These are phyloP conservation scores for Quillaja saponaria DNA, from an alignment of 306 rosid species.

Conservation along the genomic window DNA sequence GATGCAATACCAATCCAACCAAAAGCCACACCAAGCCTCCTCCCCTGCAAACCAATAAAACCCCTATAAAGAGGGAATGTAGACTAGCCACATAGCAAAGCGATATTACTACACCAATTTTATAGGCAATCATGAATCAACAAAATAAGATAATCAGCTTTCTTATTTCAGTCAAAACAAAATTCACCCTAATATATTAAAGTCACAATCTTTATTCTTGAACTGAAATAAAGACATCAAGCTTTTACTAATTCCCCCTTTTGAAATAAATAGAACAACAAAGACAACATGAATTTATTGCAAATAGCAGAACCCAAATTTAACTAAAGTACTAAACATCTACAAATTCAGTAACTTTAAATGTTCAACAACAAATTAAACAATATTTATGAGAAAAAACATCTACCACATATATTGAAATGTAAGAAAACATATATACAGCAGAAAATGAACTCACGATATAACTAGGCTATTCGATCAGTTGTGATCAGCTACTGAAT, in stretches of 20 bases:
- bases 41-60: constrained; percentile 29
- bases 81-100: background rate
- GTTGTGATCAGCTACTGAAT: constrained; percentile 40
- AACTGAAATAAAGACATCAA: constrained; percentile 5
- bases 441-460: constrained; percentile 31
- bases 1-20: constrained; percentile 44
- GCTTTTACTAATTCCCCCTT: constrained; percentile 18
- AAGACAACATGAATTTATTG: too few relatives aligned
- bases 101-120: constrained; percentile 1
- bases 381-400: constrained; percentile 9
- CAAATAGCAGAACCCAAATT: constrained; percentile 23
- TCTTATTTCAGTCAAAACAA: constrained; percentile 26
- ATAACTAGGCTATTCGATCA: constrained; percentile 34
- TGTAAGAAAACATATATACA: background rate
- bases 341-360: constrained; percentile 24
- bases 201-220: constrained; percentile 22
- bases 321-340: constrained; percentile 10
- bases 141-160: background rate
- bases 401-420: constrained; percentile 8
- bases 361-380: constrained; percentile 11
- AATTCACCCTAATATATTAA: background rate
- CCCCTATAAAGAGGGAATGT: constrained; percentile 2
- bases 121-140: constrained; percentile 8
- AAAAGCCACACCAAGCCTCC: constrained; percentile 28
- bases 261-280: constrained; percentile 11